Evolutionary conservation across 768 basidiomycete species (phyloP).

Genomic region (Tricholoma terreum): DNA sequence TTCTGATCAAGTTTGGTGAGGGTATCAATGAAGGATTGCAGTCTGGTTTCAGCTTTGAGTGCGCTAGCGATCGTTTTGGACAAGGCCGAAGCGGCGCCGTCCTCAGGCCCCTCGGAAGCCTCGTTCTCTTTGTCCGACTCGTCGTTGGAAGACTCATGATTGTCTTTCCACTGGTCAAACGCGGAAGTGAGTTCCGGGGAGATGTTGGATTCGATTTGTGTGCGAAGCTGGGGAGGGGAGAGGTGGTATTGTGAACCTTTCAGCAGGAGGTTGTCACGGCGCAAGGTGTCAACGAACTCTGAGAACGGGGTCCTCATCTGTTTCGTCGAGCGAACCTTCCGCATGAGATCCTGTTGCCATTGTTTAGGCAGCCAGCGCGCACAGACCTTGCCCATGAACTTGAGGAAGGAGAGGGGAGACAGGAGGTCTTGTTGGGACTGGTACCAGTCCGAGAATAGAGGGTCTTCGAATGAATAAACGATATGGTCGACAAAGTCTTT

Average conservation of each 20-base stretch:
- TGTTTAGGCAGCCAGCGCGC: background rate
- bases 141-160: background rate
- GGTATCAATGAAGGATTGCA: background rate
- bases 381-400: background rate
- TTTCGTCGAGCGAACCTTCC: background rate
- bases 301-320: background rate
- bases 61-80: too few species aligned
- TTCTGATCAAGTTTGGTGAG: background rate
- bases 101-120: too few species aligned
- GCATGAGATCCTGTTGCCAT: background rate
- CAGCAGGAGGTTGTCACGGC: background rate
- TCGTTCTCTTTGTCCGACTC: background rate
- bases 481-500: background rate
- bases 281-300: background rate
- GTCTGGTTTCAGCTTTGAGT: background rate
- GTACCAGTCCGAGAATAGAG: background rate
- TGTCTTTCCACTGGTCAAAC: background rate
- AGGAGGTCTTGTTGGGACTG: background rate
- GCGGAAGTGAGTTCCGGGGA: background rate
- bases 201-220: background rate
- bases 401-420: background rate
- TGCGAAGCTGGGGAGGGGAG: background rate
- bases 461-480: background rate
- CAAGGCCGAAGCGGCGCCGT: too few species aligned
- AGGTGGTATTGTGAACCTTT: background rate